Conservation (phyloP, 2,329 filamentous ascomycete genomes). For the Alternaria sp. region DNA sequence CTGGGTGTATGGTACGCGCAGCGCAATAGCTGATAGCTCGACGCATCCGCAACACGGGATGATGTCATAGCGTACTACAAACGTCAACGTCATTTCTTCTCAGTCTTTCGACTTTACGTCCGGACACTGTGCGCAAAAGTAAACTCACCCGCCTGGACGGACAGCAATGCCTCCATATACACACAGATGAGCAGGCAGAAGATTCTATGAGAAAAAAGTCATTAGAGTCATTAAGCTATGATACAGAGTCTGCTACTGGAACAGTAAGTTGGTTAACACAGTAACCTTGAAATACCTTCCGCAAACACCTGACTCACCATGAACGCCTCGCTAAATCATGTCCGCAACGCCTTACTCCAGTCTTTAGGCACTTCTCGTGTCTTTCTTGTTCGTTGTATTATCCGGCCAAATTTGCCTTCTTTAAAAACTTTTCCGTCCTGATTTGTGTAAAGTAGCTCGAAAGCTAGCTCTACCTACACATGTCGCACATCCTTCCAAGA, state of each 20-base stretch:
- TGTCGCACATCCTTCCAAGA: too few species aligned
- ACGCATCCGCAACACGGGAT: not conserved
- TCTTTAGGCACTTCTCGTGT: not conserved
- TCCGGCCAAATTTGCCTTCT: not conserved
- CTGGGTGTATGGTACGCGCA: not conserved
- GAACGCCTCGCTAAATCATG: not conserved
- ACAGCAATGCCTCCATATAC: not conserved
- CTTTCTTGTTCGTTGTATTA: not conserved
- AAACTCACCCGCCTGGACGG: not conserved
- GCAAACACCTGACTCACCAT: not conserved
- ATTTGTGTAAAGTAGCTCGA: not conserved
- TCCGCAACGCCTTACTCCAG: not conserved
- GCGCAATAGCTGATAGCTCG: not conserved
- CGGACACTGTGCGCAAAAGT: too few species aligned
- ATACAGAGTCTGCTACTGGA: not conserved
- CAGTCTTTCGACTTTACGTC: not conserved
- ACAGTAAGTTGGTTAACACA: not conserved
- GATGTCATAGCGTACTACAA: not conserved
- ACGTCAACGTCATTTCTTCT: not conserved
- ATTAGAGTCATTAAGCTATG: not conserved
- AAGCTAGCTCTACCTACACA: not conserved
- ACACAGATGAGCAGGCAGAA: not conserved
- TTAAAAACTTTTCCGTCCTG: not conserved
- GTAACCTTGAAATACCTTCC: not conserved
- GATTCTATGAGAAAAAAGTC: not conserved